These are phyloP conservation scores for Corylus americana DNA, from an alignment of 306 rosid species.

Conservation along the genomic window DNA sequence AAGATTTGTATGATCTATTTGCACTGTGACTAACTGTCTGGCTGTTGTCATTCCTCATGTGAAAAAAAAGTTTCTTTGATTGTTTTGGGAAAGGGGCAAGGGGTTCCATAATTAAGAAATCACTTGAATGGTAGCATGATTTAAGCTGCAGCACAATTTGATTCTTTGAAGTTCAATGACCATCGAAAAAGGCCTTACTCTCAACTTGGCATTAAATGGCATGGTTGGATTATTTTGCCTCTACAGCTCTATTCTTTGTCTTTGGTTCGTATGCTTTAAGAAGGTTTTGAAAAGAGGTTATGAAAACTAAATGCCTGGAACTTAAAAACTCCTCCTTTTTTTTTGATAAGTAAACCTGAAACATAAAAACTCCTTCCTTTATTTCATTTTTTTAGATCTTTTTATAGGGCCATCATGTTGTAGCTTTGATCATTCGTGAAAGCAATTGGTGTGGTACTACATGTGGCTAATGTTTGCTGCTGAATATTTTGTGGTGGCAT, in stretches of 20 bases:
- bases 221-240: background rate
- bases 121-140: background rate
- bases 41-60: background rate
- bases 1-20: background rate
- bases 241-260: background rate
- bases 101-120: background rate
- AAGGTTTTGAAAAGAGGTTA: background rate
- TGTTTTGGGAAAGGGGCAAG: background rate
- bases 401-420: background rate
- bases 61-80: background rate
- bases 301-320: background rate
- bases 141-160: background rate
- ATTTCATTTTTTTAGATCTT: background rate
- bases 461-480: background rate
- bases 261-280: background rate
- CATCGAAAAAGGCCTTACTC: background rate
- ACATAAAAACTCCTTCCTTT: background rate
- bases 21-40: background rate
- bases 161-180: background rate
- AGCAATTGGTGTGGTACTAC: background rate
- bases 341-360: background rate
- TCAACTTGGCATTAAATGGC: background rate
- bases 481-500: background rate
- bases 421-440: background rate
- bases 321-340: background rate